A percentile compares a stretch with the other conserved stretches of the same genome.
Evolutionary conservation across 2,329 filamentous ascomycete genomes (phyloP).

Genomic region (Conoideocrella luteorostrata): DNA sequence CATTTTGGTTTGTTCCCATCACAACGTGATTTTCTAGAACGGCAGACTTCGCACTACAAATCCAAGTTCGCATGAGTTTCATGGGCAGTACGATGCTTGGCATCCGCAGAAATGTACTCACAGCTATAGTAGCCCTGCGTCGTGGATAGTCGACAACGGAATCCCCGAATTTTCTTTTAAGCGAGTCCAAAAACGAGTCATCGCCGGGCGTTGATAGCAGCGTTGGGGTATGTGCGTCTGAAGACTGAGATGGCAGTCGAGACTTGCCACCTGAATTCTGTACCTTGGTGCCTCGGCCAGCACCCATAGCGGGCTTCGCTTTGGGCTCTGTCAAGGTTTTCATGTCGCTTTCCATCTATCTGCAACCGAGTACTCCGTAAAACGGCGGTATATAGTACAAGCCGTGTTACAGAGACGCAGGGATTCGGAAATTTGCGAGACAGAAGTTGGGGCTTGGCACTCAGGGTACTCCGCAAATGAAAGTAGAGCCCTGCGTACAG

Average conservation of each 20-base stretch:
- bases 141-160: slow-evolving; percentile 57
- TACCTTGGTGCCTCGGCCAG: slow-evolving; percentile 49
- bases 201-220: slow-evolving; percentile 42
- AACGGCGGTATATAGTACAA: too few species aligned
- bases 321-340: slow-evolving; percentile 44
- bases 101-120: slow-evolving; percentile 30
- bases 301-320: slow-evolving; percentile 34
- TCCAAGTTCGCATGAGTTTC: neutral
- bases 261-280: slow-evolving; percentile 44
- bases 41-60: slow-evolving; percentile 69
- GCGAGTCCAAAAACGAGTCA: slow-evolving; percentile 49
- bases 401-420: too few species aligned
- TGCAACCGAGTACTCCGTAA: too few species aligned
- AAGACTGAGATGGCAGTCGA: slow-evolving; percentile 49
- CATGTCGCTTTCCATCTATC: slow-evolving; percentile 22
- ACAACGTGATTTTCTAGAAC: slow-evolving; percentile 72
- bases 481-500: too few species aligned
- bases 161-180: slow-evolving; percentile 58
- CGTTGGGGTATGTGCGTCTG: slow-evolving; percentile 39
- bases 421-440: too few species aligned
- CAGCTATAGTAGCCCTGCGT: slow-evolving; percentile 58
- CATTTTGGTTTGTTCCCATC: slow-evolving; percentile 78
- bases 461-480: too few species aligned
- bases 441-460: too few species aligned
- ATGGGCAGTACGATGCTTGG: neutral